Percentiles rank a stretch among this genome's conserved stretches.
Conservation (phyloP, 371 early-diverging fungal genomes). For the Rhizopus sp. region DNA sequence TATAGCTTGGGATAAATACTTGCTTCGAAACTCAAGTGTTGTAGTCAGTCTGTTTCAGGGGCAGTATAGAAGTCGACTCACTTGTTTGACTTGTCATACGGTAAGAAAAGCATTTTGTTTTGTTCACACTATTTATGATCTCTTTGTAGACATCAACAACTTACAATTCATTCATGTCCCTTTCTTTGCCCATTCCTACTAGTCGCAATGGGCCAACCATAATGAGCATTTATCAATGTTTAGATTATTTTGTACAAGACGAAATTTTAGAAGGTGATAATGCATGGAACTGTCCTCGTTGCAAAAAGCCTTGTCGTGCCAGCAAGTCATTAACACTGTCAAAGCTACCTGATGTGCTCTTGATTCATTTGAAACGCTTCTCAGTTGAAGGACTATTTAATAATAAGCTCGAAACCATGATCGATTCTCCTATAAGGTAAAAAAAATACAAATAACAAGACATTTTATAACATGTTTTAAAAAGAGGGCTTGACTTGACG, state of each 20-base stretch:
- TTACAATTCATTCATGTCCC: slow-evolving; percentile 89
- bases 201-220: slow-evolving; percentile 27
- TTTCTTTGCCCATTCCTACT: slow-evolving; percentile 92
- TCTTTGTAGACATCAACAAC: slow-evolving; percentile 81
- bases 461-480: neutral
- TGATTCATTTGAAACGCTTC: slow-evolving; percentile 94
- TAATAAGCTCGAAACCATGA: slow-evolving; percentile 88
- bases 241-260: slow-evolving; percentile 80
- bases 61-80: slow-evolving; percentile 74
- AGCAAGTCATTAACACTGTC: slow-evolving; percentile 80
- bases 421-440: slow-evolving; percentile 78
- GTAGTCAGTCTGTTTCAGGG: slow-evolving; percentile 92
- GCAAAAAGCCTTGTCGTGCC: slow-evolving; percentile 74
- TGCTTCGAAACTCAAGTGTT: slow-evolving; percentile 77
- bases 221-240: slow-evolving; percentile 77
- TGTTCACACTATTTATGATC: neutral
- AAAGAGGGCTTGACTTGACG: slow-evolving; percentile 23
- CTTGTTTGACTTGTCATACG: slow-evolving; percentile 80
- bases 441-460: no score
- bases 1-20: slow-evolving; percentile 81
- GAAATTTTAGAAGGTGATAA: slow-evolving; percentile 89
- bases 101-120: slow-evolving; percentile 79
- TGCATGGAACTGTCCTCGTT: slow-evolving; percentile 89
- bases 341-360: slow-evolving; percentile 81
- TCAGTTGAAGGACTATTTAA: slow-evolving; percentile 90